These are phyloP conservation scores for Nakazawaea ernobii DNA, from an alignment of 805 yeast genomes.

Conservation along the genomic window DNA sequence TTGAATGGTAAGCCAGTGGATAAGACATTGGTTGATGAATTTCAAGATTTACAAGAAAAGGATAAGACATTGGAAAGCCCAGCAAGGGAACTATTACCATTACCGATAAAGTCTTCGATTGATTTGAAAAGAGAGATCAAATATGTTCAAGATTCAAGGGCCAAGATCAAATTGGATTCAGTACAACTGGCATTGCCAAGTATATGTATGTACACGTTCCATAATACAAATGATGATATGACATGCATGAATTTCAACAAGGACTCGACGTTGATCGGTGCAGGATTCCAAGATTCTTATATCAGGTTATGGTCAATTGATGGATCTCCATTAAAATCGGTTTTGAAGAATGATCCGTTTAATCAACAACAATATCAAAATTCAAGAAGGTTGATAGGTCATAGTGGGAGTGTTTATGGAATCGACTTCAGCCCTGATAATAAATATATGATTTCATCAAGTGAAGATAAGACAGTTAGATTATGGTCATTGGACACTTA, in stretches of 20 bases:
- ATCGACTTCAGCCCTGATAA: slow-evolving; percentile 88
- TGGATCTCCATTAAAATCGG: slow-evolving; percentile 74
- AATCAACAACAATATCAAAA: slow-evolving; percentile 28
- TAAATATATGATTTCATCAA: slow-evolving; percentile 68
- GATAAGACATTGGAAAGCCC: slow-evolving; percentile 64
- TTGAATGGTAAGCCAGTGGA: slow-evolving; percentile 8
- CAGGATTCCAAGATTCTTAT: slow-evolving; percentile 90
- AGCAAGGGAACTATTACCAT: slow-evolving; percentile 65
- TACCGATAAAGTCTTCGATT: slow-evolving; percentile 75
- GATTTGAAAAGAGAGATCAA: slow-evolving; percentile 78
- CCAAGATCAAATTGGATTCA: slow-evolving; percentile 61
- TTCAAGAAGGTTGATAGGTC: slow-evolving; percentile 69
- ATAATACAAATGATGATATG: slow-evolving; percentile 85
- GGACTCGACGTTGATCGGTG: slow-evolving; percentile 83
- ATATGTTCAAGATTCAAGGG: slow-evolving; percentile 76
- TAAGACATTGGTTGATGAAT: slow-evolving; percentile 58
- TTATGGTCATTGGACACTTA: slow-evolving; percentile 93
- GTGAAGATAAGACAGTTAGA: slow-evolving; percentile 89
- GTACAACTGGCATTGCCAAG: slow-evolving; percentile 83
- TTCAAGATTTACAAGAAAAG: slow-evolving; percentile 49
- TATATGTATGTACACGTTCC: slow-evolving; percentile 97
- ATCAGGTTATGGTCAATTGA: slow-evolving; percentile 91
- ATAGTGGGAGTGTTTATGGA: slow-evolving; percentile 91
- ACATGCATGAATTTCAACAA: slow-evolving; percentile 84
- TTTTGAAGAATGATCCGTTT: slow-evolving; percentile 48